phyloP scores from a whole-genome alignment of 345 rosid species.

The Alliaria petiolata region DNA sequence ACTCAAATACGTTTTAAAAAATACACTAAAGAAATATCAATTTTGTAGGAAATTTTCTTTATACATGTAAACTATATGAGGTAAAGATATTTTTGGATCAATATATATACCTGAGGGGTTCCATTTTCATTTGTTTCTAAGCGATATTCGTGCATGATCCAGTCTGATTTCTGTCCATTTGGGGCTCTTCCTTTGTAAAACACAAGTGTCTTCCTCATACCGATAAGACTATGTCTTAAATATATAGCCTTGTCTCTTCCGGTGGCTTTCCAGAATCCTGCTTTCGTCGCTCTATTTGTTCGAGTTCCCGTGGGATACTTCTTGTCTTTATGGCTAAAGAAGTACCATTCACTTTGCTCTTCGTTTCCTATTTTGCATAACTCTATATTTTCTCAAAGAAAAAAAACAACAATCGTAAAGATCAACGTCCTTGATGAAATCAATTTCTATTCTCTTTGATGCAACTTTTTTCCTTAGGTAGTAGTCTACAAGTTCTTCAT shows the following conservation, averaged over 20 bases:
- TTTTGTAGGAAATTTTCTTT: neutral
- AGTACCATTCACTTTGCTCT: conserved; percentile 94
- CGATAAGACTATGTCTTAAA: conserved; percentile 61
- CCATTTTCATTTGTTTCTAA: conserved; percentile 91
- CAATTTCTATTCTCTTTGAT: conserved; percentile 62
- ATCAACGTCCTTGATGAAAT: conserved; percentile 53
- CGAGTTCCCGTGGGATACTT: conserved; percentile 98
- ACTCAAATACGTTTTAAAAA: neutral
- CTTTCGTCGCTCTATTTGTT: conserved; percentile 93
- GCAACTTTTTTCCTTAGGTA: conserved; percentile 65
- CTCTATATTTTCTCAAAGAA: conserved; percentile 33
- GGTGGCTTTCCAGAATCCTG: conserved; percentile 98
- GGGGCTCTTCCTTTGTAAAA: conserved; percentile 97
- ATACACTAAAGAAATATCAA: neutral
- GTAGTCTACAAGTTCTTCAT: conserved; percentile 81
- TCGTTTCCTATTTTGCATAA: conserved; percentile 81
- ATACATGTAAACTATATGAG: neutral
- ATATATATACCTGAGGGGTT: conserved; percentile 59
- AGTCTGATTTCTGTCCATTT: conserved; percentile 88
- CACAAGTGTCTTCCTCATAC: conserved; percentile 96
- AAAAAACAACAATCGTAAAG: neutral
- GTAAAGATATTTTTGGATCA: neutral
- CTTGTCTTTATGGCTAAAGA: conserved; percentile 97
- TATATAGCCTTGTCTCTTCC: conserved; percentile 96
- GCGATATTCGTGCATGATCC: conserved; percentile 99